These are phyloP conservation scores for Dalbergia oliveri DNA, from an alignment of 306 rosid species.

Conservation along the genomic window DNA sequence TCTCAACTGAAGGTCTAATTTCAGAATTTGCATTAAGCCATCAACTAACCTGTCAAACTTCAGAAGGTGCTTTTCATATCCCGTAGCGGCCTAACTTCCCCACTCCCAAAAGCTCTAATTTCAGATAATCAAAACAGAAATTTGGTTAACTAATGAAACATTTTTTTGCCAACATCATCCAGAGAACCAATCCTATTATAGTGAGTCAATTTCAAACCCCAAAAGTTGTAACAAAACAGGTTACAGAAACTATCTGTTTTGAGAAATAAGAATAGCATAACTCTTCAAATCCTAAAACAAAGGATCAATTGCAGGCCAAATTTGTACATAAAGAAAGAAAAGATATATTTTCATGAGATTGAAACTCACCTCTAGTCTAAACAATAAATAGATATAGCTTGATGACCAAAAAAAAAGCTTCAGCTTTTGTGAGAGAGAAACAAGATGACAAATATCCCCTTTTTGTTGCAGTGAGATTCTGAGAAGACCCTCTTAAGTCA, in stretches of 20 bases:
- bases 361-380: conserved; percentile 49
- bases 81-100: conserved; percentile 21
- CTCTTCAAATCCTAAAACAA: neutral
- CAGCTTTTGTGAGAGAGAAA: conserved; percentile 22
- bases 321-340: conserved; percentile 1
- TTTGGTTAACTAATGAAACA: neutral
- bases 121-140: conserved; percentile 33
- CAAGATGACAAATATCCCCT: conserved; percentile 19
- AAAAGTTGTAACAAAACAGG: neutral
- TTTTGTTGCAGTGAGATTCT: neutral
- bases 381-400: conserved; percentile 16
- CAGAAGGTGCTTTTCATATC: neutral
- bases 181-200: conserved; percentile 24
- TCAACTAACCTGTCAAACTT: neutral
- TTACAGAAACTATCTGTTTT: neutral
- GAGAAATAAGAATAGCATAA: neutral
- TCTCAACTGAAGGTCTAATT: conserved; percentile 21
- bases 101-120: conserved; percentile 16
- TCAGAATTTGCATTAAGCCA: neutral
- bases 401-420: conserved; percentile 38
- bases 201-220: conserved; percentile 17
- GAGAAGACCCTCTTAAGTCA: conserved; percentile 44
- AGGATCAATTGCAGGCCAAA: neutral
- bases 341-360: neutral
- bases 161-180: conserved; percentile 14